Conservation (phyloP, 2,329 filamentous ascomycete genomes). For the Mycogone perniciosa region DNA sequence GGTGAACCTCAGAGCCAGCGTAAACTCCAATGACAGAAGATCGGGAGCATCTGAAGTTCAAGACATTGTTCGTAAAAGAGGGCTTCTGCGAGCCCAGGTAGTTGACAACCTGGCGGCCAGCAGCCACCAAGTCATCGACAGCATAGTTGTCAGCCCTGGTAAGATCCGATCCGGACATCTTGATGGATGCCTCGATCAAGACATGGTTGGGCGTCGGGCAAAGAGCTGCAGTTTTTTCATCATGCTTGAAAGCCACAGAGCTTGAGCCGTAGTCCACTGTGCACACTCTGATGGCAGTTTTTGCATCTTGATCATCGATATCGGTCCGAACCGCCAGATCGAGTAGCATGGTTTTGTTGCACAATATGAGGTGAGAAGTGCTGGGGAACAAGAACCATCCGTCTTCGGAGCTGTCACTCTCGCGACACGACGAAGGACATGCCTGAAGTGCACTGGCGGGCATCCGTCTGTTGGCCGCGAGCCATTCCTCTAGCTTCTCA, state of each 20-base stretch:
- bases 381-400: no score
- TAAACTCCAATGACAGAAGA: constrained; percentile 16
- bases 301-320: neutral
- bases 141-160: neutral
- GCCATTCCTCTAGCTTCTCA: no score
- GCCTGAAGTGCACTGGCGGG: no score
- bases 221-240: constrained; percentile 9
- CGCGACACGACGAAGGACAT: no score
- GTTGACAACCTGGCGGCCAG: constrained; percentile 6
- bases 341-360: constrained; percentile 2
- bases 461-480: no score
- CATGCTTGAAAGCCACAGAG: constrained; percentile 9
- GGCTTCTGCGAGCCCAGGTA: constrained; percentile 3
- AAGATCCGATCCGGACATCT: neutral
- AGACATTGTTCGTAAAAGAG: constrained; percentile 6
- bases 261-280: neutral
- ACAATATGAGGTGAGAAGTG: neutral
- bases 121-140: neutral
- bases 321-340: neutral
- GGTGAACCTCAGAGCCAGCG: constrained; percentile 16
- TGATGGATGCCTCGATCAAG: constrained; percentile 5
- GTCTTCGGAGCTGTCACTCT: no score
- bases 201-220: constrained; percentile 13
- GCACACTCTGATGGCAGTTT: neutral
- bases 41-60: constrained; percentile 10